A percentile compares a stretch with the other conserved stretches of the same genome.
phyloP scores from a whole-genome alignment of 441 rosid species.

The Lepidium campestre region DNA sequence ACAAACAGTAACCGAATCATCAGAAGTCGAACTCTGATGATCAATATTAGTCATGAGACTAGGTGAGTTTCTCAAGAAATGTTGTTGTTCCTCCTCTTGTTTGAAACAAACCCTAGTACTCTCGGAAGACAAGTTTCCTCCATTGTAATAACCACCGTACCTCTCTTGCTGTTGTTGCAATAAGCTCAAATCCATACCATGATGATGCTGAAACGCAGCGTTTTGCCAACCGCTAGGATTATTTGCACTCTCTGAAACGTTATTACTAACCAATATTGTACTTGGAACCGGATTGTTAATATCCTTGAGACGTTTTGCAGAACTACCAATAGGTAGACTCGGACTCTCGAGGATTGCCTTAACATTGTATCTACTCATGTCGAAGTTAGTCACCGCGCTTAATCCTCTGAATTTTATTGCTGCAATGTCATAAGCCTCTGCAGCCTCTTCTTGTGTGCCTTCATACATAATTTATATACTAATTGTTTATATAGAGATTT shows the following conservation, averaged over 20 bases:
- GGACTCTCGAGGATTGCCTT: slow-evolving; percentile 85
- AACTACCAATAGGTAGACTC: slow-evolving; percentile 72
- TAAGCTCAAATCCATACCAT: slow-evolving; percentile 26
- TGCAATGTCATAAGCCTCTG: slow-evolving; percentile 95
- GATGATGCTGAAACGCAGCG: slow-evolving; percentile 44
- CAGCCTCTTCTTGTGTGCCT: slow-evolving; percentile 98
- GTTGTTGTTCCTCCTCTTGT: slow-evolving; percentile 56
- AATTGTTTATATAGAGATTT: background rate
- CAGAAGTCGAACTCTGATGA: slow-evolving; percentile 39
- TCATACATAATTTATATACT: slow-evolving; percentile 16
- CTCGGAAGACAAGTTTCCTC: slow-evolving; percentile 24
- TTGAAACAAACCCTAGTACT: slow-evolving; percentile 52
- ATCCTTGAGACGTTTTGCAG: slow-evolving; percentile 59
- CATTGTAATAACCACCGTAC: slow-evolving; percentile 28
- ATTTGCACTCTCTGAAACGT: slow-evolving; percentile 8
- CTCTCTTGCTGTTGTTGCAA: slow-evolving; percentile 31
- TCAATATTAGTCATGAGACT: slow-evolving; percentile 36
- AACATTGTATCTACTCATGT: slow-evolving; percentile 82
- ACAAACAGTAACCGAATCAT: slow-evolving; percentile 42
- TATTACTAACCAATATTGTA: background rate
- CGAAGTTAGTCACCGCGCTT: slow-evolving; percentile 92
- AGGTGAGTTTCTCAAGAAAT: slow-evolving; percentile 36
- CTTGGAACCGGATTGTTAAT: slow-evolving; percentile 7
- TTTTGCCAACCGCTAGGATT: slow-evolving; percentile 34
- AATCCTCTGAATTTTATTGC: slow-evolving; percentile 91